Evolutionary conservation across 495 filamentous ascomycete genomes (phyloP).

Genomic region (Neurospora terricola): DNA sequence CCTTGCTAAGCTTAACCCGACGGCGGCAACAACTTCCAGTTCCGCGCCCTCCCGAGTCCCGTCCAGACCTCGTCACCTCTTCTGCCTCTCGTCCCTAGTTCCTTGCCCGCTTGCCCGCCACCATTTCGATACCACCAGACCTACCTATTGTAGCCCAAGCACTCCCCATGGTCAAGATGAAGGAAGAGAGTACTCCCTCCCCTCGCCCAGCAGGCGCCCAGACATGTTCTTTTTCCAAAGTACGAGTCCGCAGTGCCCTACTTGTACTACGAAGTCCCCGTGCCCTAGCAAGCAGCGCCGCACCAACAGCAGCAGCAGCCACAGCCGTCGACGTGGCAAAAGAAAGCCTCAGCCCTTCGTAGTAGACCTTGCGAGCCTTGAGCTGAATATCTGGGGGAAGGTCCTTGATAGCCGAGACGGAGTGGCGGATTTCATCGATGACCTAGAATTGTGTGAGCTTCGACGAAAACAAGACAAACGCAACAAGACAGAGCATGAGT

Average conservation of each 20-base stretch:
- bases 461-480: not conserved
- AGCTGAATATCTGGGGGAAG: slow-evolving; percentile 51
- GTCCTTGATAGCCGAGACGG: slow-evolving; percentile 41
- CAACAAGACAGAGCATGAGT: not conserved
- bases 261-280: slow-evolving; percentile 32
- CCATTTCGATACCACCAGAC: not conserved
- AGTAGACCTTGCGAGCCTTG: slow-evolving; percentile 49
- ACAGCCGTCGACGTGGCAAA: slow-evolving; percentile 46
- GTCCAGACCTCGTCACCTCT: not conserved
- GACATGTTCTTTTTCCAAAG: not conserved
- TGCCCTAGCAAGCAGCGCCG: slow-evolving; percentile 42
- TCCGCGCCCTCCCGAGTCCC: not conserved
- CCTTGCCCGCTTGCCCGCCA: not conserved
- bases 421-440: slow-evolving; percentile 53
- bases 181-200: not conserved
- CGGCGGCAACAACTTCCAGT: not conserved
- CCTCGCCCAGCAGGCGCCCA: not conserved
- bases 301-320: slow-evolving; percentile 38
- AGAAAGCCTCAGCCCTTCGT: slow-evolving; percentile 43
- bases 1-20: not conserved
- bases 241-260: not conserved
- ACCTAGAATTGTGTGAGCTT: slow-evolving; percentile 25
- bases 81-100: not conserved
- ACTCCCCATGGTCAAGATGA: not conserved
- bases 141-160: not conserved